A percentile compares a stretch with the other conserved stretches of the same genome.
These are phyloP conservation scores for Crassisporium funariophilum DNA, from an alignment of 768 basidiomycete species.

Conservation along the genomic window DNA sequence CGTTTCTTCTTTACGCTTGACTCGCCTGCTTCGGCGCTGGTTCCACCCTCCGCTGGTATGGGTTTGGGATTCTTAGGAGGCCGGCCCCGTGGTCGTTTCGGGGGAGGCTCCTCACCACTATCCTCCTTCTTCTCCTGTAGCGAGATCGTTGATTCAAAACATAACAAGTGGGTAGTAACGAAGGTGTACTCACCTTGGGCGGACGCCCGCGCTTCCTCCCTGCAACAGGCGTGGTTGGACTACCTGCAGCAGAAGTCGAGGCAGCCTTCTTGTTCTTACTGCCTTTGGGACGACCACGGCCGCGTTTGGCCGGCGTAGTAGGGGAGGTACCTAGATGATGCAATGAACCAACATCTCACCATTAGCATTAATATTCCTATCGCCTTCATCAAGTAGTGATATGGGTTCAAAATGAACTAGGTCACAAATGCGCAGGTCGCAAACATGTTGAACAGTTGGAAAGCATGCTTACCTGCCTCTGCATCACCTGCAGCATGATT, in stretches of 20 bases:
- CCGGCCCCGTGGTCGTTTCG: conserved; percentile 73
- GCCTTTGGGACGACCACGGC: conserved; percentile 88
- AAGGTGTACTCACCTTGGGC: conserved; percentile 53
- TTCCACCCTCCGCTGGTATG: conserved; percentile 39
- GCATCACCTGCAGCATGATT: conserved; percentile 37
- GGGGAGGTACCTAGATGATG: conserved; percentile 42
- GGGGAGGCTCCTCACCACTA: conserved; percentile 47
- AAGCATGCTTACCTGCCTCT: conserved; percentile 40
- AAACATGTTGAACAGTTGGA: conserved; percentile 30
- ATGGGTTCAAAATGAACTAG: conserved; percentile 21
- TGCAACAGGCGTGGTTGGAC: conserved; percentile 35
- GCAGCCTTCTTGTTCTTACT: conserved; percentile 69
- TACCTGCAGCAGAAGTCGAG: conserved; percentile 32
- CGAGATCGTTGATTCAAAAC: conserved; percentile 20
- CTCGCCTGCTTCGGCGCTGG: conserved; percentile 41
- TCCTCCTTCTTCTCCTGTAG: conserved; percentile 47
- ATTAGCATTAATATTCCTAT: conserved; percentile 23
- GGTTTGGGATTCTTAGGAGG: conserved; percentile 70
- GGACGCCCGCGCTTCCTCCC: conserved; percentile 68
- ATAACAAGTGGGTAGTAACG: conserved; percentile 16
- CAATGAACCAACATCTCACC: conserved; percentile 18
- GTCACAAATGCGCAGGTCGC: conserved; percentile 24
- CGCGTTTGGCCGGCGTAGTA: conserved; percentile 61
- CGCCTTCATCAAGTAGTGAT: conserved; percentile 24
- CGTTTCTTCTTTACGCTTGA: conserved; percentile 66